A percentile compares a stretch with the other conserved stretches of the same genome.
phyloP scores from a whole-genome alignment of 768 basidiomycete species.

The Suillus tomentosus region DNA sequence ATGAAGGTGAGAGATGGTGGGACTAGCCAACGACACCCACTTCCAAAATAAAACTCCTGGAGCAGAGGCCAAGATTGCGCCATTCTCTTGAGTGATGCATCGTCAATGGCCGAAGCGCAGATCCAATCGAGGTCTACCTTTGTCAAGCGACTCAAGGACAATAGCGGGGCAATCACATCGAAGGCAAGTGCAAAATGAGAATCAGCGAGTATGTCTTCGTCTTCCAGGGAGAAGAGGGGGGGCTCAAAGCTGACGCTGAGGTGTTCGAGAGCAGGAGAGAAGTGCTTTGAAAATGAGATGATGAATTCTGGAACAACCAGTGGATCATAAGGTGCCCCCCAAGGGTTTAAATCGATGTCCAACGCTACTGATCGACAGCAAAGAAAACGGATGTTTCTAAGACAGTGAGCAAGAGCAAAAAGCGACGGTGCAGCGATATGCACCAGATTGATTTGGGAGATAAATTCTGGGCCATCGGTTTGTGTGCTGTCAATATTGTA shows the following conservation, averaged over 20 bases:
- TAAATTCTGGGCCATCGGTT: background rate
- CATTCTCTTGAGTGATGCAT: background rate
- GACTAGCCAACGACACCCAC: background rate
- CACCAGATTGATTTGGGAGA: background rate
- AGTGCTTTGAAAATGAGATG: background rate
- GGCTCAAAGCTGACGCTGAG: background rate
- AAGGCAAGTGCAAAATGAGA: background rate
- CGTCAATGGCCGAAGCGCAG: background rate
- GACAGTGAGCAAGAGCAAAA: background rate
- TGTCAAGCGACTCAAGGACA: background rate
- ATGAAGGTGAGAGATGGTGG: background rate
- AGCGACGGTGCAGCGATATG: background rate
- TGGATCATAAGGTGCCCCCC: background rate
- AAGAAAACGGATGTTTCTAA: background rate
- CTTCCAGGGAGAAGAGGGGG: background rate
- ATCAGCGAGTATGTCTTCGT: background rate
- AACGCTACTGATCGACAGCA: background rate
- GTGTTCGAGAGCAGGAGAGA: background rate
- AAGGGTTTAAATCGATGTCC: background rate
- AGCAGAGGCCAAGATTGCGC: constrained; percentile 3
- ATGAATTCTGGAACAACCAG: background rate
- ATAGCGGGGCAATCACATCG: background rate
- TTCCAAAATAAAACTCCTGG: background rate
- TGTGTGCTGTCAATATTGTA: background rate
- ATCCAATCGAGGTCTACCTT: background rate